Base-by-base conservation (phyloP, 2,329 filamentous ascomycete species). In the Penicillium polonicum region DNA sequence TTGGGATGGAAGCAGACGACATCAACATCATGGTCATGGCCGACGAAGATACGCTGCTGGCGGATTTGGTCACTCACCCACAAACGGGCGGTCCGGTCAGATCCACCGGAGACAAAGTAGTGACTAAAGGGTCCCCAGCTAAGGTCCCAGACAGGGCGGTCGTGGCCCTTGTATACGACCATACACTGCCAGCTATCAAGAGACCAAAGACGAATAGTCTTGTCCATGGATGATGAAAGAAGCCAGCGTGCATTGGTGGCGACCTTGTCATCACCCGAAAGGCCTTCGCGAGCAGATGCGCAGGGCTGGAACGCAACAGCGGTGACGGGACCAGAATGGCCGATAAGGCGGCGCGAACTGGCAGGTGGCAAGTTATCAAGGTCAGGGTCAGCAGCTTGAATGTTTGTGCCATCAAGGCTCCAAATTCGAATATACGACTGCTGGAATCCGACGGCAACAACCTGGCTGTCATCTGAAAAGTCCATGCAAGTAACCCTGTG, bases 341-440 rank as follows among this genome's bases (percentile, higher is more conserved):
- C 94, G 58, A 97, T 90, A 0, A 90, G 78, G 23, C 88, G 85
- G 52, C 86, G 85, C n/a, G 87, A 97, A 71, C 83, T 92, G 76
- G 81, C 81, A 76, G 86, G 82, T 76, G 88, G 78, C 75, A 86
- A 67, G 79, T 84, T 74, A 41, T 84, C 84, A 60, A 81, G 71
- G 39, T 85, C 82, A 8, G 82, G 79, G 57, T 86, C 82, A 48
- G 85, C 84, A 15, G 89, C 89, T 45, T 85, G 85, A 13, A 99
- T 84, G 4, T 90, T 84, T 61, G 88, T 89, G 62, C 93, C 94
- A 68, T 96, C 90, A 41, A 97, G 80, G 39, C 89, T 89, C 92
- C 93, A 99, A 13, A 99, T 85, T 17, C 93, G 89, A 67, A 99
- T 96, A 72, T 97, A 97, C 0, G 93, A 97, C 71, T 97, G 92